Base-by-base conservation (phyloP, 2,329 filamentous ascomycete species). In the Penicillium crustosum region DNA sequence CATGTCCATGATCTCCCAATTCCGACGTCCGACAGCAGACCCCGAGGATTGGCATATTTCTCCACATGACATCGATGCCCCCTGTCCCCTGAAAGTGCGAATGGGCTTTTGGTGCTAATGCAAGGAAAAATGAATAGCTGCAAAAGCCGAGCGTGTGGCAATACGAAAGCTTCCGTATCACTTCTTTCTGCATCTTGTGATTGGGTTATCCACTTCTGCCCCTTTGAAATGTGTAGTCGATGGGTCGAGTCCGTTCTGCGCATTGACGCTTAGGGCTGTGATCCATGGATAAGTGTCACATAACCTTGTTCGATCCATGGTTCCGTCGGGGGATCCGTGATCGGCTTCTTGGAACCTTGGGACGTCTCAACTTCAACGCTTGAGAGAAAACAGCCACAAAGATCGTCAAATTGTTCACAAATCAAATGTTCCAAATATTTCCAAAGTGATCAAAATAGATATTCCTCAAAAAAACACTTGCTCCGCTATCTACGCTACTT, bases 81-180 rank as follows among this genome's bases (percentile, higher is more conserved):
- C 50, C 39, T 57, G 36, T 49, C 52, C 17, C 50, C 39, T 57
- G 60, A 47, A 36, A 33, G 49, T 58, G 27, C 36, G 39, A 53
- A 44, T 53, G 47, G 49, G 49, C 23, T 36, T 27, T 36, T 49
- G 10, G 54, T 55, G 49, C 57, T 58, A 49, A 65, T 65, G 65
- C 65, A 67, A 67, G 65, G 65, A 64, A 59, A 60, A 61, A 56
- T 33, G 45, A 58, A 61, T 61, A 62, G 57, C 59, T 53, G 55
- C 56, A 47, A 61, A 61, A 57, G 43, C 55, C 44, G 53, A 58
- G 27, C 35, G 41, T 60, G 65, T 67, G 65, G 65, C 65, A 64
- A 67, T 65, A 58, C 41, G 38, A 44, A 45, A 48, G 49, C 55
- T 56, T 48, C 58, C 59, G 62, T 61, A 52, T 63, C 50, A 56